phyloP scores from a whole-genome alignment of 2,329 filamentous ascomycete species.

The Pseudogymnoascus sp. region DNA sequence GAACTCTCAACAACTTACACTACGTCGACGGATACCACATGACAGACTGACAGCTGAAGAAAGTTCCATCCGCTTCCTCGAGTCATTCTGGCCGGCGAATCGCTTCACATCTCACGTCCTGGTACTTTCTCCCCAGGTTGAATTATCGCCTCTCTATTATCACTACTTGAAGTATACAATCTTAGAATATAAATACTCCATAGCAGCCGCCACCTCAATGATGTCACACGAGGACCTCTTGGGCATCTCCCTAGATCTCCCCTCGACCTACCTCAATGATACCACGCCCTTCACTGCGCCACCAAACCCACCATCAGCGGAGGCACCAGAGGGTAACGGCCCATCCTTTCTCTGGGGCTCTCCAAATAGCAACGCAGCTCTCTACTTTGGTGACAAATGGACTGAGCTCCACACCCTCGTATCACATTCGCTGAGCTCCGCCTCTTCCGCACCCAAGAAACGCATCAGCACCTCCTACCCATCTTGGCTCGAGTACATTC shows the following conservation, averaged over 20 bases:
- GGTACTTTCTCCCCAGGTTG: constrained; percentile 71
- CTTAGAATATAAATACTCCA: constrained; percentile 69
- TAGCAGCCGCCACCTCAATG: constrained; percentile 31
- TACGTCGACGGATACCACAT: constrained; percentile 65
- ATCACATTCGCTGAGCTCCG: constrained; percentile 31
- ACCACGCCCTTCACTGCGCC: constrained; percentile 46
- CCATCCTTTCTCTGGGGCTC: constrained; percentile 68
- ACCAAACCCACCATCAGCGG: constrained; percentile 17
- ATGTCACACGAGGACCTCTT: constrained; percentile 51
- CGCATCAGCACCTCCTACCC: constrained; percentile 60
- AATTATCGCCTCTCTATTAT: constrained; percentile 73
- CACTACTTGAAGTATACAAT: constrained; percentile 77
- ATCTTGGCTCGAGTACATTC: constrained; percentile 68
- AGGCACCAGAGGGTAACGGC: constrained; percentile 29
- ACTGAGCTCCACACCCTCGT: constrained; percentile 75
- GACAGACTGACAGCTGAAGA: constrained; percentile 56
- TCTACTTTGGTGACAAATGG: constrained; percentile 85
- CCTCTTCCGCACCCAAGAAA: constrained; percentile 41
- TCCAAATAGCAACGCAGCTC: constrained; percentile 70
- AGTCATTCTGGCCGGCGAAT: constrained; percentile 76
- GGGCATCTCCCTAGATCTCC: constrained; percentile 73
- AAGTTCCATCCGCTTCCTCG: constrained; percentile 66
- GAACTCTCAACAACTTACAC: constrained; percentile 48
- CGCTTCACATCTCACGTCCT: constrained; percentile 63
- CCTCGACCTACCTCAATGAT: constrained; percentile 54